These are phyloP conservation scores for Baudoinia panamericana DNA, from an alignment of 495 filamentous ascomycete species.

Conservation along the genomic window DNA sequence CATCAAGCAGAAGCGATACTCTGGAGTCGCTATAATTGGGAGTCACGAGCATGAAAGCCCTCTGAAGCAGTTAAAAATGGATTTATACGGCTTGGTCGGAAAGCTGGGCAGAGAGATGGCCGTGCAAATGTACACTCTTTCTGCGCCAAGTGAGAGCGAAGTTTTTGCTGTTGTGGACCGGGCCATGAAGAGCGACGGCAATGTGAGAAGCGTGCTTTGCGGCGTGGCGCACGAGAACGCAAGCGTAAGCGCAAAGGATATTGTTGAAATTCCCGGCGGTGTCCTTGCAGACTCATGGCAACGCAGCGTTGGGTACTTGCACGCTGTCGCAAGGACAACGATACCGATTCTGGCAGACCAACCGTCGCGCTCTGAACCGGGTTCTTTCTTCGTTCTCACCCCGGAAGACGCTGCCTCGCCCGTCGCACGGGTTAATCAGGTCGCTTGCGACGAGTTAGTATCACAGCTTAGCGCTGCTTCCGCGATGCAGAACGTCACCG, in stretches of 20 bases:
- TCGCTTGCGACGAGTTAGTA: conserved; percentile 6
- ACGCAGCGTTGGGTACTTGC: conserved; percentile 7
- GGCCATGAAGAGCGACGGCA: too few relatives aligned
- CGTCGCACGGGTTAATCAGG: not conserved
- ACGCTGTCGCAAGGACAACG: conserved; percentile 4
- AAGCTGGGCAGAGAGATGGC: conserved; percentile 10
- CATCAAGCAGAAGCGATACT: conserved; percentile 1
- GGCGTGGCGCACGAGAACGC: not conserved
- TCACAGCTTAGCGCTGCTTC: not conserved
- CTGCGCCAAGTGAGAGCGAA: too few relatives aligned
- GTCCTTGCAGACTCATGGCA: conserved; percentile 7
- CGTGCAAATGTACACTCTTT: conserved; percentile 10
- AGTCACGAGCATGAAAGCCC: not conserved
- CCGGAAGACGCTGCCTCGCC: not conserved
- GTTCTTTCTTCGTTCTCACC: conserved; percentile 1
- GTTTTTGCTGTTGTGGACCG: too few relatives aligned
- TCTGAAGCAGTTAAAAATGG: conserved; percentile 19
- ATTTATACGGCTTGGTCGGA: conserved; percentile 13
- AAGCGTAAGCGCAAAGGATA: not conserved
- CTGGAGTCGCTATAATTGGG: conserved; percentile 4
- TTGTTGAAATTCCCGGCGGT: conserved; percentile 1
- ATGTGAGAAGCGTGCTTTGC: conserved; percentile 8
- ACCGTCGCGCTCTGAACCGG: not conserved
- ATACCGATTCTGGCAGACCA: not conserved
- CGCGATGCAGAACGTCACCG: not conserved